Conservation (phyloP, 768 basidiomycete genomes). For the Mycena amicta region DNA sequence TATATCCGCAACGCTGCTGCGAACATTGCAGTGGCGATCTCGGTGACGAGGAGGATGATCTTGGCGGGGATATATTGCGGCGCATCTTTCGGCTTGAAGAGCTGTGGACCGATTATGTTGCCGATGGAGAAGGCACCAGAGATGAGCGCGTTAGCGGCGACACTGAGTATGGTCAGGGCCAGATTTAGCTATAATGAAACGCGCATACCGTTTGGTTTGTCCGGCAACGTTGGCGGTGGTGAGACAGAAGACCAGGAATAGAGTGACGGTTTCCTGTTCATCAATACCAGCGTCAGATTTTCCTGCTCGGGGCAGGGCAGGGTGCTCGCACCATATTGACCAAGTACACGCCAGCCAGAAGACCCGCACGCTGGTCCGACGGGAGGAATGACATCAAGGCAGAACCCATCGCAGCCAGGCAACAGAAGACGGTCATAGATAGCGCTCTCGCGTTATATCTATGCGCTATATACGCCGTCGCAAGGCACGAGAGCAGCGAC, state of each 20-base stretch:
- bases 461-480: constrained; percentile 16
- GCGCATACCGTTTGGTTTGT: constrained; percentile 18
- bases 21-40: constrained; percentile 4
- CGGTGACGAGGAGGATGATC: constrained; percentile 13
- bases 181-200: not conserved
- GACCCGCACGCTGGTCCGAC: constrained; percentile 9
- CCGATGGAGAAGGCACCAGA: constrained; percentile 18
- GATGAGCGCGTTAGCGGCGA: constrained; percentile 20
- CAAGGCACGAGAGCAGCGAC: constrained; percentile 16
- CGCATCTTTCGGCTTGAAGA: constrained; percentile 20
- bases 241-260: constrained; percentile 18
- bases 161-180: constrained; percentile 2
- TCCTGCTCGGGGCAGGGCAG: too few species aligned
- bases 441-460: constrained; percentile 14
- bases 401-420: constrained; percentile 14
- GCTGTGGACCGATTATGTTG: constrained; percentile 20
- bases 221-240: constrained; percentile 20
- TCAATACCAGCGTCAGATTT: too few species aligned
- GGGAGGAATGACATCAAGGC: constrained; percentile 22
- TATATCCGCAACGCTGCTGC: constrained; percentile 11
- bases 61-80: constrained; percentile 21
- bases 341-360: constrained; percentile 19
- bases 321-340: constrained; percentile 22
- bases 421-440: constrained; percentile 14
- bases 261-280: constrained; percentile 17